Evolutionary conservation across 1,139 yeast genomes (phyloP).

Genomic region (Suhomyces taliae): DNA sequence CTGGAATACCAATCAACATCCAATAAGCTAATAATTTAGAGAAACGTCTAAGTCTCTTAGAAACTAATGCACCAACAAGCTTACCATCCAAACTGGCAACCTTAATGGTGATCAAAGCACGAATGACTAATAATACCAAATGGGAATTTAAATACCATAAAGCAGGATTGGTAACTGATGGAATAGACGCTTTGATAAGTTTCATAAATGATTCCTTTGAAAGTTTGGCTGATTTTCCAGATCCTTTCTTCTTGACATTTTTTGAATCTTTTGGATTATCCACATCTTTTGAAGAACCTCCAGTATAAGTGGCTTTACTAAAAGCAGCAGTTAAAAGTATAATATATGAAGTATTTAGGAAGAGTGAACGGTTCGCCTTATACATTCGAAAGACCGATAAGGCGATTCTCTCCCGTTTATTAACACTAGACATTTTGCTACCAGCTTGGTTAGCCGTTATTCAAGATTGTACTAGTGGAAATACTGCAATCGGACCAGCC

Average conservation of each 20-base stretch:
- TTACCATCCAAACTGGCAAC: conserved; percentile 88
- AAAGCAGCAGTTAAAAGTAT: conserved; percentile 48
- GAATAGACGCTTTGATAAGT: conserved; percentile 41
- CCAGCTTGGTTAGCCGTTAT: background rate
- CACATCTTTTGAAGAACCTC: conserved; percentile 9
- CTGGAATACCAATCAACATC: conserved; percentile 87
- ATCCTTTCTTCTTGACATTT: conserved; percentile 8
- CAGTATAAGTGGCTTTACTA: conserved; percentile 43
- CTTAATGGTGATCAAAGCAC: conserved; percentile 76
- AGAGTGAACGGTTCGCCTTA: conserved; percentile 46
- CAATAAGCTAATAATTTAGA: conserved; percentile 66
- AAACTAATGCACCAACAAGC: conserved; percentile 78
- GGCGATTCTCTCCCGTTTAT: conserved; percentile 3
- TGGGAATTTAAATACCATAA: conserved; percentile 54
- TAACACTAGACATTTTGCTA: background rate
- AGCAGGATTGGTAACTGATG: conserved; percentile 32
- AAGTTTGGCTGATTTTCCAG: conserved; percentile 28
- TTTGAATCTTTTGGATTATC: conserved; percentile 10
- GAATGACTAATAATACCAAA: conserved; percentile 56
- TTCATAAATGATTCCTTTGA: conserved; percentile 34
- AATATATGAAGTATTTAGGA: conserved; percentile 51
- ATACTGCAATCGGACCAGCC: too few relatives aligned
- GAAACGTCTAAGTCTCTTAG: conserved; percentile 66
- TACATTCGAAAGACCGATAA: conserved; percentile 36
- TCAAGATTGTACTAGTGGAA: too few relatives aligned